A percentile compares a stretch with the other conserved stretches of the same genome.
Evolutionary conservation across 2,329 filamentous ascomycete genomes (phyloP).

Genomic region (Neospermospora avenae): DNA sequence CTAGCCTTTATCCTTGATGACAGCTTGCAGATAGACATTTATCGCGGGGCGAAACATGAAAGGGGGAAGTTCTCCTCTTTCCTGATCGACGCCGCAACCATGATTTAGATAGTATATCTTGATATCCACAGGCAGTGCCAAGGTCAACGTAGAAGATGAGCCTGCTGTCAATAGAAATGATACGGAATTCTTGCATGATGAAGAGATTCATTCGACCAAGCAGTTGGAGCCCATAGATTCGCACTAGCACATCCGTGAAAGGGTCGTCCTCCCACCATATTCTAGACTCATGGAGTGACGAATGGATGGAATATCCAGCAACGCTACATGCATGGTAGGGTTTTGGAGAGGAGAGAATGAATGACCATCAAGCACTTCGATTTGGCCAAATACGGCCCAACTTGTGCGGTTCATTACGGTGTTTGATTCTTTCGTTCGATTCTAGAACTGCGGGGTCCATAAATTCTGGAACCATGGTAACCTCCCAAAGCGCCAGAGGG

Average conservation of each 20-base stretch:
- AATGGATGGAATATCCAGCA: conserved; percentile 36
- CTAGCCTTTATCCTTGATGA: too few relatives aligned
- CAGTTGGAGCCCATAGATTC: conserved; percentile 36
- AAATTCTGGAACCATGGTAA: too few relatives aligned
- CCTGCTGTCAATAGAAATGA: conserved; percentile 46
- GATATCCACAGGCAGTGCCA: conserved; percentile 8
- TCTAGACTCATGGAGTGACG: conserved; percentile 49
- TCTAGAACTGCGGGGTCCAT: too few relatives aligned
- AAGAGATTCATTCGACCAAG: conserved; percentile 20
- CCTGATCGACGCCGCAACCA: conserved; percentile 38
- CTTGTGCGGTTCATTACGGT: not conserved
- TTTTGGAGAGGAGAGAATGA: conserved; percentile 19
- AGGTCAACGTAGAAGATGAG: conserved; percentile 32
- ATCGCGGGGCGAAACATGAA: too few relatives aligned
- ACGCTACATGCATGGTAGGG: conserved; percentile 8
- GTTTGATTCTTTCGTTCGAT: too few relatives aligned
- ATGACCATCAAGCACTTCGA: conserved; percentile 6
- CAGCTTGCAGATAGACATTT: too few relatives aligned
- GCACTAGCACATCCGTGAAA: conserved; percentile 40
- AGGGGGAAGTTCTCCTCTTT: conserved; percentile 50
- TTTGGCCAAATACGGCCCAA: not conserved
- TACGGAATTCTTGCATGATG: conserved; percentile 39
- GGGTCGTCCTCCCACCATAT: conserved; percentile 42
- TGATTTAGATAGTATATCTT: too few relatives aligned
- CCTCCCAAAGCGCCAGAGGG: too few relatives aligned